Percentiles rank a stretch among this genome's conserved stretches.
phyloP scores from a whole-genome alignment of 805 yeast genomes.

The Suhomyces sp. region DNA sequence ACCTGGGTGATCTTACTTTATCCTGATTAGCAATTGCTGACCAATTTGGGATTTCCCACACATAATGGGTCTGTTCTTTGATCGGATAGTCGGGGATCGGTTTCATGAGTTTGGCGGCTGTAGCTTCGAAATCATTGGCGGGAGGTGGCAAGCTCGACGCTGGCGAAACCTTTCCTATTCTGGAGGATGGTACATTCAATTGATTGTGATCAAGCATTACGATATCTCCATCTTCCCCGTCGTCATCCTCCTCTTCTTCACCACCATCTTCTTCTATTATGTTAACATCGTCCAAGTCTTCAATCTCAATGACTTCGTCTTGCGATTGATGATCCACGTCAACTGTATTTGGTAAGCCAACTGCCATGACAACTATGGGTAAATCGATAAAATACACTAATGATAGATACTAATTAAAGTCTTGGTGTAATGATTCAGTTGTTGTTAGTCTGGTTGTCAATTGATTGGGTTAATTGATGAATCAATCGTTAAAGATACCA shows the following conservation, averaged over 20 bases:
- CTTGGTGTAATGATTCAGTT: background rate
- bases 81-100: conserved; percentile 40
- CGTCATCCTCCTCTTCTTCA: conserved; percentile 6
- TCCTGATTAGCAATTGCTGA: conserved; percentile 32
- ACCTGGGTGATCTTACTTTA: conserved; percentile 46
- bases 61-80: conserved; percentile 30
- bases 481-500: background rate
- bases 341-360: conserved; percentile 1
- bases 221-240: background rate
- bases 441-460: background rate
- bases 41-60: conserved; percentile 56
- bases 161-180: background rate
- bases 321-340: background rate
- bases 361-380: background rate
- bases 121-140: conserved; percentile 30
- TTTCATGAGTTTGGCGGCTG: conserved; percentile 33
- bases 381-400: background rate
- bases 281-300: conserved; percentile 10
- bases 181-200: background rate
- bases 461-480: background rate
- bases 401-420: background rate
- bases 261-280: conserved; percentile 16
- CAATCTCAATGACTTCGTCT: conserved; percentile 12
- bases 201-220: conserved; percentile 5
- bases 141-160: conserved; percentile 13